These are phyloP conservation scores for Wickerhamiella australiensis DNA, from an alignment of 805 yeast genomes.

Conservation along the genomic window DNA sequence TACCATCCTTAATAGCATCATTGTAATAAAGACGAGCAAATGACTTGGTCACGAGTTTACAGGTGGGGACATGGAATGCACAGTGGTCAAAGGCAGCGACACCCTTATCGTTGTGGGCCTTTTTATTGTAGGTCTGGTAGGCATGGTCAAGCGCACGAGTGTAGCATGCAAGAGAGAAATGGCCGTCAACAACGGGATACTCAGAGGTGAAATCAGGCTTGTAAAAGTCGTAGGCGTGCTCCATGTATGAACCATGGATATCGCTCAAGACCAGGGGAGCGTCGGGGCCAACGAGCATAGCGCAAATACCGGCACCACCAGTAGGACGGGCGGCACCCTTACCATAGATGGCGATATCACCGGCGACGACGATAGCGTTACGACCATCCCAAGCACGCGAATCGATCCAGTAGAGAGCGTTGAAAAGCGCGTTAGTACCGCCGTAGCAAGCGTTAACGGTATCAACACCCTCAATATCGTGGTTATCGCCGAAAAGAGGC, in stretches of 20 bases:
- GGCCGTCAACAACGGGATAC: slow-evolving; percentile 96
- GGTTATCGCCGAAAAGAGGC: slow-evolving; percentile 82
- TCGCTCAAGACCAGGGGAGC: slow-evolving; percentile 91
- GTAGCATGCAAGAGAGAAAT: slow-evolving; percentile 86
- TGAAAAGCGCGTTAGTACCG: slow-evolving; percentile 90
- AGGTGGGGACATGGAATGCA: slow-evolving; percentile 96
- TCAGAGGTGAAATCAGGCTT: slow-evolving; percentile 94
- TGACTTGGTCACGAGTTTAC: slow-evolving; percentile 86
- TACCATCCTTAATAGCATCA: slow-evolving; percentile 47
- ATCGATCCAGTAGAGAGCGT: slow-evolving; percentile 91
- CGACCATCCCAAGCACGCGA: slow-evolving; percentile 97
- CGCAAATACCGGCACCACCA: slow-evolving; percentile 98
- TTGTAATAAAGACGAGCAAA: slow-evolving; percentile 84
- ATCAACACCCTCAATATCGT: slow-evolving; percentile 91
- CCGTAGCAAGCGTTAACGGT: slow-evolving; percentile 97
- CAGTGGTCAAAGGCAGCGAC: slow-evolving; percentile 74
- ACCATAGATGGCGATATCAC: slow-evolving; percentile 95
- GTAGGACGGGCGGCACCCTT: slow-evolving; percentile 99
- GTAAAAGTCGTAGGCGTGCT: slow-evolving; percentile 92
- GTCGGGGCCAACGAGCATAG: slow-evolving; percentile 89
- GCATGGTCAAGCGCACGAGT: slow-evolving; percentile 84
- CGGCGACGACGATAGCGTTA: slow-evolving; percentile 91
- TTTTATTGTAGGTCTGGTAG: slow-evolving; percentile 63
- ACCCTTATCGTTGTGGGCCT: slow-evolving; percentile 38
- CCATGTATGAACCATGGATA: slow-evolving; percentile 85